These are phyloP conservation scores for Berkeleyomyces rouxiae DNA, from an alignment of 2,329 filamentous ascomycete species.

Conservation along the genomic window DNA sequence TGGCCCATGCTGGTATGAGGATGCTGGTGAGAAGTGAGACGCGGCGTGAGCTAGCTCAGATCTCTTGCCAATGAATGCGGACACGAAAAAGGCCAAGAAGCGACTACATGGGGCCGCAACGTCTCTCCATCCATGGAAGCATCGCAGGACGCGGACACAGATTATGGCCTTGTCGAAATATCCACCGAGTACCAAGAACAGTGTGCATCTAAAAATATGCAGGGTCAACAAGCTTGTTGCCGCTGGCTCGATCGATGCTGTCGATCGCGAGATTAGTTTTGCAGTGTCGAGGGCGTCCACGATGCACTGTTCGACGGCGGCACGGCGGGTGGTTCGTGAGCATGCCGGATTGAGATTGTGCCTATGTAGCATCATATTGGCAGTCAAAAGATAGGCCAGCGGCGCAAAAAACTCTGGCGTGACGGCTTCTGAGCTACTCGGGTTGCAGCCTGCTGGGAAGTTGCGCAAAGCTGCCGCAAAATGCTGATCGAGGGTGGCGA, in stretches of 20 bases:
- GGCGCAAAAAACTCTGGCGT: constrained; percentile 61
- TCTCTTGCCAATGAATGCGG: constrained; percentile 41
- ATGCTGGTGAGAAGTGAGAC: not conserved
- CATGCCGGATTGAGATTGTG: constrained; percentile 70
- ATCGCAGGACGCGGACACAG: constrained; percentile 54
- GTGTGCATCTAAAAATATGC: constrained; percentile 73
- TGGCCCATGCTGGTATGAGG: constrained; percentile 7
- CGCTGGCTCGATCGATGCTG: constrained; percentile 43
- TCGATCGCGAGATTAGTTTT: constrained; percentile 51
- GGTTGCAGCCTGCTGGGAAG: constrained; percentile 61
- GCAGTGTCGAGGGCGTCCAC: constrained; percentile 63
- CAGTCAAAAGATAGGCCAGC: constrained; percentile 62
- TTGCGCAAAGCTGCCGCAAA: constrained; percentile 58
- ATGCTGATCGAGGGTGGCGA: constrained; percentile 67
- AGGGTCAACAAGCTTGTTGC: constrained; percentile 61
- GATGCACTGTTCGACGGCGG: constrained; percentile 64
- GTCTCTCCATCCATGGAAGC: constrained; percentile 53
- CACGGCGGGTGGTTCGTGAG: constrained; percentile 44
- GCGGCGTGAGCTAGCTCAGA: constrained; percentile 23
- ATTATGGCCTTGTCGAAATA: constrained; percentile 56
- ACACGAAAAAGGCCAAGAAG: constrained; percentile 67
- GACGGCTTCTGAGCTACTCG: constrained; percentile 47
- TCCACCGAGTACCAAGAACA: constrained; percentile 61
- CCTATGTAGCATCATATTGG: constrained; percentile 70
- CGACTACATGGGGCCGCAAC: constrained; percentile 66